A percentile compares a stretch with the other conserved stretches of the same genome.
phyloP scores from a whole-genome alignment of 2,329 filamentous ascomycete species.

The Colletotrichum navitas region DNA sequence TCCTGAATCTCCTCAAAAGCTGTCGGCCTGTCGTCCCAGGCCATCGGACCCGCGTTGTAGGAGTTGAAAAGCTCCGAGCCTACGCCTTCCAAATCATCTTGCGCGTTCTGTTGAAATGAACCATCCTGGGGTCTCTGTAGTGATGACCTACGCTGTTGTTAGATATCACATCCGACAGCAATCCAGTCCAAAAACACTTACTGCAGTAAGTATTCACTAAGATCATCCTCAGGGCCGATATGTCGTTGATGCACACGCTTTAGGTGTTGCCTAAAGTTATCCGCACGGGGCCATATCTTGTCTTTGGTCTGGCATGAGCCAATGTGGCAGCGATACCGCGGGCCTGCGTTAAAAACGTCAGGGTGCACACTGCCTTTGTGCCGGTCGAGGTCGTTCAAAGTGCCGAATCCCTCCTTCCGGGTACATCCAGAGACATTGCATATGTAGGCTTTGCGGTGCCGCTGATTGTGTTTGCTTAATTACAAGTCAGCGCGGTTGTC shows the following conservation, averaged over 20 bases:
- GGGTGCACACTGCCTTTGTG: conserved; percentile 81
- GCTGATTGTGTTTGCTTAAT: conserved; percentile 78
- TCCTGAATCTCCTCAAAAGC: conserved; percentile 27
- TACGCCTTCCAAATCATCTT: conserved; percentile 35
- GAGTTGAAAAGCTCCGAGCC: conserved; percentile 27
- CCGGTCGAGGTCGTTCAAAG: conserved; percentile 83
- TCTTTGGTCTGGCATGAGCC: conserved; percentile 67
- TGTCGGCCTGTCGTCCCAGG: conserved; percentile 7
- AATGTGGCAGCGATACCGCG: conserved; percentile 71
- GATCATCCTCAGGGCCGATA: conserved; percentile 53
- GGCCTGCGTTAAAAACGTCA: conserved; percentile 58
- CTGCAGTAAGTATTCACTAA: conserved; percentile 52
- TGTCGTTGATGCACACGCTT: conserved; percentile 70
- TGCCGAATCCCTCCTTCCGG: conserved; percentile 78
- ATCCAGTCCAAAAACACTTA: conserved; percentile 41
- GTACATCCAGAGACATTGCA: conserved; percentile 71
- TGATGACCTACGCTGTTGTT: background rate
- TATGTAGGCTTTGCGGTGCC: conserved; percentile 75
- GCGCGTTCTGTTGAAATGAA: conserved; percentile 3
- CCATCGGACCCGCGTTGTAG: background rate
- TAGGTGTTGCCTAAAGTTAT: conserved; percentile 90
- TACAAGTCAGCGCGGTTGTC: conserved; percentile 44
- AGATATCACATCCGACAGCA: background rate
- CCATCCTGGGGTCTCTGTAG: conserved; percentile 5
- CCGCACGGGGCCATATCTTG: conserved; percentile 83